These are phyloP conservation scores for Nymphaea thermarum DNA, from an alignment of 164 flowering plant species.

Conservation along the genomic window DNA sequence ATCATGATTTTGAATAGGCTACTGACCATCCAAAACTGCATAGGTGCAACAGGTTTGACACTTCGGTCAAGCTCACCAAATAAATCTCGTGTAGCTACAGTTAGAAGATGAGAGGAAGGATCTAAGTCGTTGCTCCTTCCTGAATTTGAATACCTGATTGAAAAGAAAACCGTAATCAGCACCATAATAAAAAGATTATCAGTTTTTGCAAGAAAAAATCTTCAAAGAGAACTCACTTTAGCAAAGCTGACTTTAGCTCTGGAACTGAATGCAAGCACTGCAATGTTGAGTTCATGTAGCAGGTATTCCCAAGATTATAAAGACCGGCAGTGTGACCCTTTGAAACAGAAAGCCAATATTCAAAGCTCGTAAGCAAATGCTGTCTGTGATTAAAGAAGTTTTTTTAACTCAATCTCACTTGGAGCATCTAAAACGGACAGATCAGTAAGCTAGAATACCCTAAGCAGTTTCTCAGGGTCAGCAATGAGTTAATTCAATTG, in stretches of 20 bases:
- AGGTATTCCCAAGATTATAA: conserved; percentile 83
- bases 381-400: no score
- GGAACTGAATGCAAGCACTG: conserved; percentile 97
- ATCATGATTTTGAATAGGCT: background rate
- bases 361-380: background rate
- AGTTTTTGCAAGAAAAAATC: background rate
- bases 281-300: conserved; percentile 96
- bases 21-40: conserved; percentile 94
- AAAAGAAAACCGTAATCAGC: background rate
- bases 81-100: conserved; percentile 79
- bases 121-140: conserved; percentile 70
- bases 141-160: conserved; percentile 48
- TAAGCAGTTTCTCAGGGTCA: no score
- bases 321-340: conserved; percentile 95
- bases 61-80: conserved; percentile 81
- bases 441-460: no score
- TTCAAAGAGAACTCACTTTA: conserved; percentile 34
- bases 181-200: background rate
- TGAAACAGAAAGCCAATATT: conserved; percentile 4
- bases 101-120: conserved; percentile 77
- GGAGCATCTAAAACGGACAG: no score
- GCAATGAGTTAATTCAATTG: no score
- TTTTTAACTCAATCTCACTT: no score
- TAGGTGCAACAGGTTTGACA: conserved; percentile 86
- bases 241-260: conserved; percentile 83